Evolutionary conservation across 2,329 filamentous ascomycete species (phyloP).

Genomic region (Ophiocordyceps camponoti-rufipedis): DNA sequence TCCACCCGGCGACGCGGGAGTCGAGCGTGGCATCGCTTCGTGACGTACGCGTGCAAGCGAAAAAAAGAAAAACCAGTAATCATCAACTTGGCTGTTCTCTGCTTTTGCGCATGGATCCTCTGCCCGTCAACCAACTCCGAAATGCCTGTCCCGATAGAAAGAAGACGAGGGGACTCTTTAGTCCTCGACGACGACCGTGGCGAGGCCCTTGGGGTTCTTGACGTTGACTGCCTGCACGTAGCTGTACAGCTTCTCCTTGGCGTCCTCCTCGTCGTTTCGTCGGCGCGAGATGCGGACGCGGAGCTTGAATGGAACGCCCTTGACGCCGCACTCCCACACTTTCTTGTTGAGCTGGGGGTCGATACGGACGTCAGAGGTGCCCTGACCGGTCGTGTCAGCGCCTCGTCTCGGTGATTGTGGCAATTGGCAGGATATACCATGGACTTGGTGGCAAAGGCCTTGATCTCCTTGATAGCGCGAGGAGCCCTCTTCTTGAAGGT

Average conservation of each 20-base stretch:
- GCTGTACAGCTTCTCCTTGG: constrained; percentile 99
- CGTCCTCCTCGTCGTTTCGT: constrained; percentile 99
- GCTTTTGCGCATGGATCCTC: neutral
- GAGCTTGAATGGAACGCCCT: constrained; percentile 94
- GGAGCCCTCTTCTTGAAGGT: constrained; percentile 99
- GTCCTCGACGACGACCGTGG: constrained; percentile 73
- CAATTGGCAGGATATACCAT: constrained; percentile 46
- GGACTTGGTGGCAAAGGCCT: constrained; percentile 75
- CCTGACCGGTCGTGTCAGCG: constrained; percentile 32
- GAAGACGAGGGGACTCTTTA: constrained; percentile 22
- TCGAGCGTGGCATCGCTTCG: neutral
- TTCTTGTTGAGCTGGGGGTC: constrained; percentile 99
- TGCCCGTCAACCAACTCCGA: constrained; percentile 20
- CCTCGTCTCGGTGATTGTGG: constrained; percentile 1
- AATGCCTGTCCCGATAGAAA: constrained; percentile 23
- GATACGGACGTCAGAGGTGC: constrained; percentile 89
- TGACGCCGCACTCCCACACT: constrained; percentile 98
- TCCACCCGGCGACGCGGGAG: neutral
- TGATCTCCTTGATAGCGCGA: constrained; percentile 98
- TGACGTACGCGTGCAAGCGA: neutral
- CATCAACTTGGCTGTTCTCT: constrained; percentile 1
- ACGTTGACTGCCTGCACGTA: constrained; percentile 99
- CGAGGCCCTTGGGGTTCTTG: constrained; percentile 96
- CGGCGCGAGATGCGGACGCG: constrained; percentile 97
- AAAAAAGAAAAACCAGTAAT: neutral